Base-by-base conservation (phyloP, 371 early-diverging fungal species). In the Mucor circinelloides region DNA sequence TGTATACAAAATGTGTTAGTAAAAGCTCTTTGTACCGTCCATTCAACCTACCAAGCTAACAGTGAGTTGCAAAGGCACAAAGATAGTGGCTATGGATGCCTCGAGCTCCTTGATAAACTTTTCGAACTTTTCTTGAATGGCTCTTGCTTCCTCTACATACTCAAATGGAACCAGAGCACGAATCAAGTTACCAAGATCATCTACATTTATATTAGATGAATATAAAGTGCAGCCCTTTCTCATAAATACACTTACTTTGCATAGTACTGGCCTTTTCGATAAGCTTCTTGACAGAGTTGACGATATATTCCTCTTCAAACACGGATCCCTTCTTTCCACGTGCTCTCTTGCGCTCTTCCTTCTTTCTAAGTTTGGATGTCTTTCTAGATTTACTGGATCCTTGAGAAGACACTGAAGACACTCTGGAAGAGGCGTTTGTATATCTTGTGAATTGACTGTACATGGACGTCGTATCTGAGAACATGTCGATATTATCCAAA, bases 381-480 rank as follows among this genome's bases (percentile, higher is more conserved):
- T 90, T 89, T 58, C 88, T 87, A 59, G 71, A 31, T n/a, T 55
- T 54, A 54, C 32, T 61, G 46, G 64, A 69, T 13, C 70, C 63
- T 66, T 81, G 78, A 19, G 81, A 76, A 13, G 88, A 85, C 6
- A 82, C 78, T 27, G 82, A 81, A 1, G 88, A 84, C 17, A 86
- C 72, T 27, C 86, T 78, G 10, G 91, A 84, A 31, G 87, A 82
- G 7, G 88, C 87, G 13, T 76, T 77, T 17, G 94, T 93, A 66
- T 90, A 89, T 36, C 89, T 87, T 58, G 93, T 92, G 71, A 93
- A 91, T 58, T 91, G 89, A 70, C 94, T 94, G 48, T 91, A 91
- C 94, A 95, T 93, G 13, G 95, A 93, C 1, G 95, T 92, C 1
- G 97, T 95, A 68, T 96, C 96, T 0, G 95, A 94, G 82, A 94